Conservation (phyloP, 768 basidiomycete species). For the Paxillus involutus region DNA sequence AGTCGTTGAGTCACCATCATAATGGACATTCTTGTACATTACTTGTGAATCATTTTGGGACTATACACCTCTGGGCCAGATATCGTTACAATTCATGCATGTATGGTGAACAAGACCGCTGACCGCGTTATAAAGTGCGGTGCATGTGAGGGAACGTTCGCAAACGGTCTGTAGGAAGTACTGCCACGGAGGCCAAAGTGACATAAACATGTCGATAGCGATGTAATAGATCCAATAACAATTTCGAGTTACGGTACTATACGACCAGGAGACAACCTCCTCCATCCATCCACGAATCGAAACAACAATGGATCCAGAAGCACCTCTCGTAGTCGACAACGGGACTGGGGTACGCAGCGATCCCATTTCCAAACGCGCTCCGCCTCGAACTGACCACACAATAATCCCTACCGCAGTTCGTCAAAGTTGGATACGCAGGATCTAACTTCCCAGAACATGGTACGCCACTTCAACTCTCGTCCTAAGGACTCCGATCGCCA, state of each 20-base stretch:
- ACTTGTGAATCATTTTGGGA: not conserved
- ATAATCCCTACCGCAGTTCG: constrained; percentile 56
- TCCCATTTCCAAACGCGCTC: constrained; percentile 5
- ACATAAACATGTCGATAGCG: constrained; percentile 15
- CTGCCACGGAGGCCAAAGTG: constrained; percentile 13
- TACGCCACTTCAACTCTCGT: constrained; percentile 30
- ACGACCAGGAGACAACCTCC: not conserved
- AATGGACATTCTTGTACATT: not conserved
- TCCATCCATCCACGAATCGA: not conserved
- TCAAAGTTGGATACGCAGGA: constrained; percentile 88
- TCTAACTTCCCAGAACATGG: constrained; percentile 96
- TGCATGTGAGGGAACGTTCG: no score
- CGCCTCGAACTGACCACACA: not conserved
- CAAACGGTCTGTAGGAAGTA: not conserved
- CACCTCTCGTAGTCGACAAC: constrained; percentile 81
- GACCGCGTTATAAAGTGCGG: no score
- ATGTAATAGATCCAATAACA: not conserved
- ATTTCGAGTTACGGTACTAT: no score
- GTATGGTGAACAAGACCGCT: no score
- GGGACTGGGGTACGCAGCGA: constrained; percentile 73
- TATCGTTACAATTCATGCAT: no score
- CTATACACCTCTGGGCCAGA: not conserved
- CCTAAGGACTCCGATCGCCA: not conserved
- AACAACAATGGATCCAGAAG: constrained; percentile 28
- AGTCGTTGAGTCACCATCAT: not conserved